These are phyloP conservation scores for Fusarium mexicanum DNA, from an alignment of 2,329 filamentous ascomycete species.

Conservation along the genomic window DNA sequence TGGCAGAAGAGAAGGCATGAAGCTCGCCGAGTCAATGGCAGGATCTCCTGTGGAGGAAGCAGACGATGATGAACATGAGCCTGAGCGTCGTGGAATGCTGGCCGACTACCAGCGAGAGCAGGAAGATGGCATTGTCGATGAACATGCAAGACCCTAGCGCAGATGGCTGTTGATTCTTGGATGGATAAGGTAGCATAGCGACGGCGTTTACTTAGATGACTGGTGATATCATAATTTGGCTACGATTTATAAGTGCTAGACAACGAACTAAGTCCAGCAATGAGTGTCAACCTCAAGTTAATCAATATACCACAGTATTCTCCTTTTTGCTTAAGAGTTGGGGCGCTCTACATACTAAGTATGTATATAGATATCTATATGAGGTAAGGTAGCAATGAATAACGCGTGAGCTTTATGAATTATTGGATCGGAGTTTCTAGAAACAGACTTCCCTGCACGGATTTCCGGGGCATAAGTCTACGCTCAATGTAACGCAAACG, in stretches of 20 bases:
- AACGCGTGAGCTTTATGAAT: not conserved
- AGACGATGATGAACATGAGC: slow-evolving; percentile 29
- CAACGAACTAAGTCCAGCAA: not conserved
- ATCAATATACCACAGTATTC: not conserved
- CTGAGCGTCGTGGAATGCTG: slow-evolving; percentile 44
- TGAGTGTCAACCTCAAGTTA: not conserved
- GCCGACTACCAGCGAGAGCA: slow-evolving; percentile 42
- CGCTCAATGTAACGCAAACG: slow-evolving; percentile 17
- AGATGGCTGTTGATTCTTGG: not conserved
- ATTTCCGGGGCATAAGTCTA: slow-evolving; percentile 1
- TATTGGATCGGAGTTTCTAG: slow-evolving; percentile 2
- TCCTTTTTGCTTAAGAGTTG: not conserved
- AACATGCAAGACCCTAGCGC: slow-evolving; percentile 6
- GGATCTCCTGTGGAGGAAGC: slow-evolving; percentile 54
- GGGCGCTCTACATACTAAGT: not conserved
- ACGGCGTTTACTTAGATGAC: slow-evolving; percentile 33
- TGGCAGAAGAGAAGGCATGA: slow-evolving; percentile 74
- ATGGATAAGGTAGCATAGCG: slow-evolving; percentile 35
- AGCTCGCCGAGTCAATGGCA: slow-evolving; percentile 69
- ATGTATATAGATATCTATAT: not conserved
- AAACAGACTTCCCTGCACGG: slow-evolving; percentile 1
- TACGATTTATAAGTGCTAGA: slow-evolving; percentile 7
- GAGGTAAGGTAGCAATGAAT: not conserved
- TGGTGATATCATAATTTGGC: not conserved
- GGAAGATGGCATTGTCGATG: slow-evolving; percentile 20